Evolutionary conservation across 306 rosid species (phyloP).

Genomic region (Malus sieversii): DNA sequence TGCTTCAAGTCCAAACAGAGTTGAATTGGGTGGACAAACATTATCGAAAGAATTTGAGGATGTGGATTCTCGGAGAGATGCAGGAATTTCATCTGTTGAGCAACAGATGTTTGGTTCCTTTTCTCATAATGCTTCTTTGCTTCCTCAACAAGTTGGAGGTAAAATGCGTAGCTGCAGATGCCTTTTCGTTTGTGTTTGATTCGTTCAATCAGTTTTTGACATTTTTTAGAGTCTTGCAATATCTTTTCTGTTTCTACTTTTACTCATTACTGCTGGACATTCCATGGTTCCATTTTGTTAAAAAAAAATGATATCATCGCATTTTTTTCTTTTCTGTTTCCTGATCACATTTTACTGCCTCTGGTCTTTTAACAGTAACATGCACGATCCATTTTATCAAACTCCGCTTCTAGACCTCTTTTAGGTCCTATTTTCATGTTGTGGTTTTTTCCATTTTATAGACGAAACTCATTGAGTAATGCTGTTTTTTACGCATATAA

Average conservation of each 20-base stretch:
- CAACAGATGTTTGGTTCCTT: constrained; percentile 30
- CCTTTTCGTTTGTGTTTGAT: neutral
- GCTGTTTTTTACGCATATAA: neutral
- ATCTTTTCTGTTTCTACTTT: neutral
- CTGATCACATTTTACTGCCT: neutral
- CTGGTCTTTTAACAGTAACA: neutral
- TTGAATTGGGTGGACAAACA: constrained; percentile 26
- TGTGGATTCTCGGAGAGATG: constrained; percentile 35
- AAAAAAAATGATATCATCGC: neutral
- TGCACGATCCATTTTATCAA: neutral
- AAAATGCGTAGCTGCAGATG: constrained; percentile 8
- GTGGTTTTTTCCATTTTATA: neutral
- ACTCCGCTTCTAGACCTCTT: neutral
- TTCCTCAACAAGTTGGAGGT: constrained; percentile 35
- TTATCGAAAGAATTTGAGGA: constrained; percentile 31
- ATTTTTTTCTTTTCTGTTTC: neutral
- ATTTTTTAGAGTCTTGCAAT: neutral
- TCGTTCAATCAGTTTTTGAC: neutral
- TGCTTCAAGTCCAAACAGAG: constrained; percentile 30
- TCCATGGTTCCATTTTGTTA: neutral
- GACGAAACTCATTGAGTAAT: neutral
- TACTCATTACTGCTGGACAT: neutral
- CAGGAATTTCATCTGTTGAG: constrained; percentile 20
- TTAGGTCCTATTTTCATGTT: neutral
- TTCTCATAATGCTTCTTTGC: constrained; percentile 19